Base-by-base conservation (phyloP, 495 filamentous ascomycete genomes). In the Penicilliopsis zonata region DNA sequence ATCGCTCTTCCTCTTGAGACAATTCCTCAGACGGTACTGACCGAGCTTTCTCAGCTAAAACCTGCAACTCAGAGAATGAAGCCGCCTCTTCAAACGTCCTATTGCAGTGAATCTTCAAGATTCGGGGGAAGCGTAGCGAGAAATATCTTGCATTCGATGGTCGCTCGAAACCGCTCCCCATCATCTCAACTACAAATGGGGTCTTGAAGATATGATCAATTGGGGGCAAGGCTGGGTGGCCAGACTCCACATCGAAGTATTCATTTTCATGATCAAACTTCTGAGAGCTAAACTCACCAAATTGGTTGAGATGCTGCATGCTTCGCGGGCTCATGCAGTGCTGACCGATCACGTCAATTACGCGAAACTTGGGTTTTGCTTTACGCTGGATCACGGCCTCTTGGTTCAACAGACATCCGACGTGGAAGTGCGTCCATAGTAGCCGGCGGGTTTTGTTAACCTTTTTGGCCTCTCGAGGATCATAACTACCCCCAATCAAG, bases 331-430 rank as follows among this genome's bases (percentile, higher is more conserved):
- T 40, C 52, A 80, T 71, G 50, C 58, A 63, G 27, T 69, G 56
- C 1, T 49, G 63, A 24, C 48, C 30, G 21, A 82, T 52, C 8
- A 60, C 55, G 33, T 71, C 74, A n/a, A 87, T 65, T 3, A 87
- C 55, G 29, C 70, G 62, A 42, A 81, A 87, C 9, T 42, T 54
- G 6, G 82, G 81, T 18, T 53, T 66, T 14, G 61, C 63, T 2
- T 55, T 50, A 33, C 55, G 62, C 5, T 67, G 57, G 30, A 57
- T 27, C 1, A 80, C 70, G n/a, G 67, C 68, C 1, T 72, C 64
- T 44, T 77, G 80, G 38, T 94, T 92, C 5, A 70, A 55, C 7
- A 92, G 55, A 50, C 83, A 90, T 0, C 74, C 86, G 35, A 90
- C 64, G 47, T 76, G 73, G 40, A 90, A 92, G 34, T 79, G 72